Conservation (phyloP, 768 basidiomycete species). For the Naganishia antarctica region DNA sequence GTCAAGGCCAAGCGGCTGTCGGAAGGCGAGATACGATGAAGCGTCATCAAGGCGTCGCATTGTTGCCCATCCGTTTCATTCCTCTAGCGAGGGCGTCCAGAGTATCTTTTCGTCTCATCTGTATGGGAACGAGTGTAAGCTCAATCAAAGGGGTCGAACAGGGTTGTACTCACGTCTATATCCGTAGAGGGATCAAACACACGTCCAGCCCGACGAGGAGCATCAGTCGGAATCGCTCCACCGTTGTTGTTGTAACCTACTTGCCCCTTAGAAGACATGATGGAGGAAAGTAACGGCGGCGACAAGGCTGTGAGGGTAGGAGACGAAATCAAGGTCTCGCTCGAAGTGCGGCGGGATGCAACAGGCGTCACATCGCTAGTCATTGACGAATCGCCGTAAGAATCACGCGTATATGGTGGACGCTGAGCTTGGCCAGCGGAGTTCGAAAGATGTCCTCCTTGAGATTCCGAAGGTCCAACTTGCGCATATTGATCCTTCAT, state of each 20-base stretch:
- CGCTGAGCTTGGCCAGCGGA: not conserved
- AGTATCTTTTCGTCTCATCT: slow-evolving; percentile 20
- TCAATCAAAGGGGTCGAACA: not conserved
- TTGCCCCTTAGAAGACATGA: not conserved
- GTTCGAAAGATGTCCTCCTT: not conserved
- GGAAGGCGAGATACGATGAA: no score
- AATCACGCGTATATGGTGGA: not conserved
- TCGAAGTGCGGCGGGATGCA: slow-evolving; percentile 11
- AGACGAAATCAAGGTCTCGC: slow-evolving; percentile 16
- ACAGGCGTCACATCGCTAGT: slow-evolving; percentile 15
- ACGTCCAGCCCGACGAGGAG: slow-evolving; percentile 13
- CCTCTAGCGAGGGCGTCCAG: slow-evolving; percentile 17
- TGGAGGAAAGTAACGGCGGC: not conserved
- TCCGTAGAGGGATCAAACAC: slow-evolving; percentile 18
- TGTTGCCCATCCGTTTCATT: slow-evolving; percentile 16
- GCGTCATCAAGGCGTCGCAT: slow-evolving; percentile 1
- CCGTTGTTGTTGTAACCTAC: not conserved
- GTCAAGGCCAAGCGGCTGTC: no score
- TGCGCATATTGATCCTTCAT: slow-evolving; percentile 20
- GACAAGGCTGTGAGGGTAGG: not conserved
- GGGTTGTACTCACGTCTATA: slow-evolving; percentile 1
- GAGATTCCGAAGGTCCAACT: not conserved
- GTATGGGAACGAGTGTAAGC: not conserved
- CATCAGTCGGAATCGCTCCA: not conserved
- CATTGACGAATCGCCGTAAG: not conserved